Conservation (phyloP, 1,284 basidiomycete species). For the Ustilago lituana region DNA sequence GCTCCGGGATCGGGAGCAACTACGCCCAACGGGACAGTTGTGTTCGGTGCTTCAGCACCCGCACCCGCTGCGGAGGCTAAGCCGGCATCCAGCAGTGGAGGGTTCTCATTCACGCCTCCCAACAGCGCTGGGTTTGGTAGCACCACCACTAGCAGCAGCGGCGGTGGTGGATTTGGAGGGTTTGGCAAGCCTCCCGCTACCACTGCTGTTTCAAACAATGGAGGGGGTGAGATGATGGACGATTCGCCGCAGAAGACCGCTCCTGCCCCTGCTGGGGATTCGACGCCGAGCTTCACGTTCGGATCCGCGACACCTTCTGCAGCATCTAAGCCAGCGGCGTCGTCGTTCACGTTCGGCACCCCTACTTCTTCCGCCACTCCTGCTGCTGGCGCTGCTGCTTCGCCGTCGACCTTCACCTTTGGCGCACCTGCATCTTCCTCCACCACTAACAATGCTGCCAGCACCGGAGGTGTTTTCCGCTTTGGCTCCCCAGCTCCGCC, state of each 20-base stretch:
- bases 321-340: no score
- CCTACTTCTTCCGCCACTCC: background rate
- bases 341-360: slow-evolving; percentile 25
- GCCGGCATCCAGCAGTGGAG: slow-evolving; percentile 6
- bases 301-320: slow-evolving; percentile 21
- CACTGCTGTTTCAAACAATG: background rate
- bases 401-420: slow-evolving; percentile 27
- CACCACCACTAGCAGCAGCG: background rate
- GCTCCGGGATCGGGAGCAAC: slow-evolving; percentile 5
- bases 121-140: slow-evolving; percentile 7
- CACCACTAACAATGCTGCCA: background rate
- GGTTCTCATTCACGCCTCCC: slow-evolving; percentile 26
- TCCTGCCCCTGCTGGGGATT: background rate
- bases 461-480: slow-evolving; percentile 17
- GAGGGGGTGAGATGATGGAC: slow-evolving; percentile 47
- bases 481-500: slow-evolving; percentile 34
- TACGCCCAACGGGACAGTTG: slow-evolving; percentile 14
- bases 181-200: slow-evolving; percentile 18
- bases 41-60: slow-evolving; percentile 15
- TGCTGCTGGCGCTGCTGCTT: background rate
- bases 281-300: slow-evolving; percentile 38
- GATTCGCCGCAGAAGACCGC: slow-evolving; percentile 31
- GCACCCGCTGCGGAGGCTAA: background rate
- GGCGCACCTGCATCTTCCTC: slow-evolving; percentile 2
- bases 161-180: slow-evolving; percentile 19